Evolutionary conservation across 2,329 filamentous ascomycete genomes (phyloP).

Genomic region (Hymenoscyphus occultus): DNA sequence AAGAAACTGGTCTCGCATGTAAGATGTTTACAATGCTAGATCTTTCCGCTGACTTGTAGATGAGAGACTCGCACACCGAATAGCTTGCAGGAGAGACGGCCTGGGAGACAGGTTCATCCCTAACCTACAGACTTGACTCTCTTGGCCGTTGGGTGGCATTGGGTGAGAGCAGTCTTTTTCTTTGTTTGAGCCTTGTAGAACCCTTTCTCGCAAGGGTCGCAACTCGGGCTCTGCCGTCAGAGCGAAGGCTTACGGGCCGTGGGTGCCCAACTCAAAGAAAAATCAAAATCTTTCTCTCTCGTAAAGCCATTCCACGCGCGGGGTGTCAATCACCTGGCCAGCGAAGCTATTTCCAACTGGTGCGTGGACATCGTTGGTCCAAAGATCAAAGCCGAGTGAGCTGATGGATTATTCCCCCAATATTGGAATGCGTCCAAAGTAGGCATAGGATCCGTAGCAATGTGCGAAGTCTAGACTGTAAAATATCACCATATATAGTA

Average conservation of each 20-base stretch:
- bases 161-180: neutral
- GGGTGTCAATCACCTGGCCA: neutral
- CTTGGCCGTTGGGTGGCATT: neutral
- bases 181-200: neutral
- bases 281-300: neutral
- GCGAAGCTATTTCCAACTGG: neutral
- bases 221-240: neutral
- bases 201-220: neutral
- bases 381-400: neutral
- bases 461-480: neutral
- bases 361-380: neutral
- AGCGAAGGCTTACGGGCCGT: conserved; percentile 1
- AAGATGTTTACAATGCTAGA: neutral
- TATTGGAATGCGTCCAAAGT: neutral
- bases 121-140: neutral
- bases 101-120: neutral
- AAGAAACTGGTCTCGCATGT: neutral
- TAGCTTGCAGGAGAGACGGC: neutral
- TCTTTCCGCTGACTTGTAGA: no score
- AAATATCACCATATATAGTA: neutral
- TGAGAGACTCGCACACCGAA: neutral
- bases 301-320: neutral
- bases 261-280: conserved; percentile 1
- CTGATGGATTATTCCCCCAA: neutral
- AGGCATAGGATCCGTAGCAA: neutral